Conservation (phyloP, 129 eudicot species). For the Pittosporum tobira region DNA sequence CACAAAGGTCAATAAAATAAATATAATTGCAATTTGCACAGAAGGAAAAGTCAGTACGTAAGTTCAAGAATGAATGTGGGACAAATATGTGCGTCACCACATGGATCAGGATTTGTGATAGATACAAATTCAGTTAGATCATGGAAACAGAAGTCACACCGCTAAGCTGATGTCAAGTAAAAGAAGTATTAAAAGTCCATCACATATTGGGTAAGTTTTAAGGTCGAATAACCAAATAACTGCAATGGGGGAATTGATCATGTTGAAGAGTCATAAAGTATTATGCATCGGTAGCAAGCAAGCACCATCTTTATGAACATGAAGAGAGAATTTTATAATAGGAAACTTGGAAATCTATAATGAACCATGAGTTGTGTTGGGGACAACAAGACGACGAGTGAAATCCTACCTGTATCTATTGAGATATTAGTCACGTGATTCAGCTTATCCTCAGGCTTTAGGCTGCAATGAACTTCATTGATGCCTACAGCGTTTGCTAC, state of each 20-base stretch:
- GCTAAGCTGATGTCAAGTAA: background rate
- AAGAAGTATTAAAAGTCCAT: background rate
- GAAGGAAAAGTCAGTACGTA: background rate
- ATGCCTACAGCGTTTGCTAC: constrained; percentile 92
- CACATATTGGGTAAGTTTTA: background rate
- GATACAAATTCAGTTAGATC: background rate
- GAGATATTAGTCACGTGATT: constrained; percentile 81
- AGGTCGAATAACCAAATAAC: background rate
- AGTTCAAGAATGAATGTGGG: background rate
- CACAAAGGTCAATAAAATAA: background rate
- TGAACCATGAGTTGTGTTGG: background rate
- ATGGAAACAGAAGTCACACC: background rate
- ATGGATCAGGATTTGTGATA: background rate
- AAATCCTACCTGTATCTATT: constrained; percentile 63
- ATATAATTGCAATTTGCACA: background rate
- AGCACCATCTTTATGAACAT: background rate
- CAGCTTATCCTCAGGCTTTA: constrained; percentile 96
- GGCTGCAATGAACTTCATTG: constrained; percentile 67
- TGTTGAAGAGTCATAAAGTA: background rate
- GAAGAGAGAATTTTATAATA: background rate
- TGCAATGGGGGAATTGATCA: background rate
- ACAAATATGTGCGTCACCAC: background rate
- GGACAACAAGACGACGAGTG: background rate
- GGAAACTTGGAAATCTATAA: background rate
- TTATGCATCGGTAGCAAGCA: background rate